Conservation (phyloP, 768 basidiomycete genomes). For the Hemileccinum rubropunctum region DNA sequence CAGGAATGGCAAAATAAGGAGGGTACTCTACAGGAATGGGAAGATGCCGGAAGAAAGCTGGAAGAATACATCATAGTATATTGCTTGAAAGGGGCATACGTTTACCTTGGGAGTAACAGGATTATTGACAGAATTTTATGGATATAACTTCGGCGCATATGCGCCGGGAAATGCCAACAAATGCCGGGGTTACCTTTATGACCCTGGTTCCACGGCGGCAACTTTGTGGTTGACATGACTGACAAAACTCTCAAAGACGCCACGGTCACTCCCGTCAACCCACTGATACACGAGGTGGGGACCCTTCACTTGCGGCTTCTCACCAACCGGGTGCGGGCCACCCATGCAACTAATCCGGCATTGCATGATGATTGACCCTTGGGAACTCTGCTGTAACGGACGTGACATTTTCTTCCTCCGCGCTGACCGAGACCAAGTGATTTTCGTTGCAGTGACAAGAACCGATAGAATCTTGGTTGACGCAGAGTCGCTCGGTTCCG, state of each 20-base stretch:
- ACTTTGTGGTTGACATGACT: conserved; percentile 62
- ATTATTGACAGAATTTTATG: too few relatives aligned
- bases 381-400: neutral
- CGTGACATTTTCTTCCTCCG: conserved; percentile 43
- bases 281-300: conserved; percentile 48
- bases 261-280: conserved; percentile 57
- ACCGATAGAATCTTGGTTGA: conserved; percentile 8
- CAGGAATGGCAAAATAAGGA: neutral
- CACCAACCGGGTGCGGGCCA: conserved; percentile 11
- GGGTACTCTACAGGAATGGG: neutral
- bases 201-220: neutral
- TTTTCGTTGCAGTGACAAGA: conserved; percentile 30
- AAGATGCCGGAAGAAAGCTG: neutral
- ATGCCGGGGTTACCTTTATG: neutral
- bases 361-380: conserved; percentile 13
- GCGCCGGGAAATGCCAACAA: too few relatives aligned
- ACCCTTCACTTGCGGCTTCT: conserved; percentile 5
- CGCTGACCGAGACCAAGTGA: conserved; percentile 71
- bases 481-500: neutral
- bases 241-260: conserved; percentile 63
- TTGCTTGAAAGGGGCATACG: too few relatives aligned
- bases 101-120: too few relatives aligned
- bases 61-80: too few relatives aligned
- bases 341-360: conserved; percentile 26
- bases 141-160: too few relatives aligned